These are phyloP conservation scores for Agapanthus africanus DNA, from an alignment of 106 monocot genomes.

Conservation along the genomic window DNA sequence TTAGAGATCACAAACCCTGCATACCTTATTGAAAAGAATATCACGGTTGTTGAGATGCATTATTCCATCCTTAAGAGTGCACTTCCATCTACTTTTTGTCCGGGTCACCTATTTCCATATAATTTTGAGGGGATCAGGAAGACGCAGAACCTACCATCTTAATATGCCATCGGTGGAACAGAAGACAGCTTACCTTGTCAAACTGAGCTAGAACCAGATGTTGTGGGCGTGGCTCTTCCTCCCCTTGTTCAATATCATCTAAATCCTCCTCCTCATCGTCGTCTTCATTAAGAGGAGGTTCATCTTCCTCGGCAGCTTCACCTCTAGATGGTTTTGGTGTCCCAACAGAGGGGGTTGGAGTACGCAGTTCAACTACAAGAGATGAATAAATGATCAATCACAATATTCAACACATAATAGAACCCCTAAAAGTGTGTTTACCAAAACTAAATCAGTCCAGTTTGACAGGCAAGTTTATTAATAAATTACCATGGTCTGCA, in stretches of 20 bases:
- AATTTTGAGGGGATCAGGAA: no score
- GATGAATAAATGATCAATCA: neutral
- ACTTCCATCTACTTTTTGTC: slow-evolving; percentile 91
- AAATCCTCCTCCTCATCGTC: slow-evolving; percentile 81
- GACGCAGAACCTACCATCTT: no score
- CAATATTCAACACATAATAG: neutral
- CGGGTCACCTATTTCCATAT: slow-evolving; percentile 52
- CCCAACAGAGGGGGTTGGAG: slow-evolving; percentile 47
- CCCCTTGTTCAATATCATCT: slow-evolving; percentile 77
- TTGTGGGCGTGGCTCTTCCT: slow-evolving; percentile 69
- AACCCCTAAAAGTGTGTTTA: neutral
- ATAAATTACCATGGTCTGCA: slow-evolving; percentile 48
- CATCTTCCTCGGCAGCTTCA: slow-evolving; percentile 66
- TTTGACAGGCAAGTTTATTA: neutral
- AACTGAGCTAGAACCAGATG: slow-evolving; percentile 94
- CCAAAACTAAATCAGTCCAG: neutral
- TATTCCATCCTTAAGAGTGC: slow-evolving; percentile 91
- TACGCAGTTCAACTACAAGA: slow-evolving; percentile 30
- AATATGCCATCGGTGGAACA: no score
- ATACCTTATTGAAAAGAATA: slow-evolving; percentile 95
- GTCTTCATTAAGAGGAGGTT: slow-evolving; percentile 95
- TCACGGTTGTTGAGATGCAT: slow-evolving; percentile 88
- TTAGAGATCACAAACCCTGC: no score
- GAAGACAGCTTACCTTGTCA: slow-evolving; percentile 89
- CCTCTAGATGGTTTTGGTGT: slow-evolving; percentile 68